phyloP scores from a whole-genome alignment of 306 rosid genomes.

The cucumber (Cucumis sativus) region DNA sequence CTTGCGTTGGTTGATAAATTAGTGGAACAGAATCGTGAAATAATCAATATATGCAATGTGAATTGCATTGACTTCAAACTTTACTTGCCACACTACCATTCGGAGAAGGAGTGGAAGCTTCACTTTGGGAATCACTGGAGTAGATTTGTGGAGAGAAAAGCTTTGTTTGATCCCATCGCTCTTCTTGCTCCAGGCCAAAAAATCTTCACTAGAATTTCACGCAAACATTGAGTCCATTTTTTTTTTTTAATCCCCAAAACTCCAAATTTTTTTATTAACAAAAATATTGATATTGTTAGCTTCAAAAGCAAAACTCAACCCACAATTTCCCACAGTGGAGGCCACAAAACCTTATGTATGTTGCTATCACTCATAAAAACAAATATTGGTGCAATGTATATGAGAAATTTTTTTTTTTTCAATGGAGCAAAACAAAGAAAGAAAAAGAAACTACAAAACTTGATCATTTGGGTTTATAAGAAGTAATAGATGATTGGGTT shows the following conservation, averaged over 20 bases:
- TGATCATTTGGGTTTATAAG: background rate
- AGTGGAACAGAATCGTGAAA: conserved; percentile 59
- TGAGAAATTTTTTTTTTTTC: background rate
- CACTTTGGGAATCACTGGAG: conserved; percentile 72
- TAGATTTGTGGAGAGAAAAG: conserved; percentile 43
- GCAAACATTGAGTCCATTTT: conserved; percentile 1
- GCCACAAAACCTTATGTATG: background rate
- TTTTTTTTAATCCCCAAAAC: background rate
- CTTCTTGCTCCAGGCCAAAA: conserved; percentile 85
- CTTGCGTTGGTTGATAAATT: conserved; percentile 29
- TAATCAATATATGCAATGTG: conserved; percentile 34
- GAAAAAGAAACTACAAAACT: background rate
- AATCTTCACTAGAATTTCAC: conserved; percentile 39
- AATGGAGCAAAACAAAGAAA: background rate
- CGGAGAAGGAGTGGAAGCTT: conserved; percentile 57
- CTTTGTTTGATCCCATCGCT: conserved; percentile 62
- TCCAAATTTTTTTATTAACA: background rate
- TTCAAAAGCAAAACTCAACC: background rate
- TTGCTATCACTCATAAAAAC: background rate
- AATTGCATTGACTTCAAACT: conserved; percentile 57
- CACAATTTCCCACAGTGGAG: background rate
- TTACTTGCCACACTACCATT: conserved; percentile 71
- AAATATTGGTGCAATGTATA: background rate
- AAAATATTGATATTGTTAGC: background rate
- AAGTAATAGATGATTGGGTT: background rate